These are phyloP conservation scores for Globisporangium radiosum DNA, from an alignment of 352 stramenopile species.

Conservation along the genomic window DNA sequence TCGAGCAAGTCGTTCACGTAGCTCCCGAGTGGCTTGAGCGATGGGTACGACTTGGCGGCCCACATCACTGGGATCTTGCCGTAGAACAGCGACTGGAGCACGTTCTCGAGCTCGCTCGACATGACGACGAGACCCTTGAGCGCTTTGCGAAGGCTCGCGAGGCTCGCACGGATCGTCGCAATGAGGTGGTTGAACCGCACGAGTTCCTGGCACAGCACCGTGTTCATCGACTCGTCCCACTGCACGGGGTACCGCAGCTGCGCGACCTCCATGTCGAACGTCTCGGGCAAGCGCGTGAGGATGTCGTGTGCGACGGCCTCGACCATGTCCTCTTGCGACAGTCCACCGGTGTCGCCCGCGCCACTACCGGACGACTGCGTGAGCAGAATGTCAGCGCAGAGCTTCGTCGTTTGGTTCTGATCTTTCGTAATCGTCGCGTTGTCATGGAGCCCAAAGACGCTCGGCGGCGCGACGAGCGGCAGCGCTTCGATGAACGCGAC, in stretches of 20 bases:
- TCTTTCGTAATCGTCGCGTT: slow-evolving; percentile 94
- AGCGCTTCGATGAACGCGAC: slow-evolving; percentile 83
- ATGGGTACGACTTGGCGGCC: slow-evolving; percentile 89
- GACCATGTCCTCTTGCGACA: slow-evolving; percentile 89
- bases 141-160: slow-evolving; percentile 85
- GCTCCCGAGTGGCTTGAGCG: slow-evolving; percentile 87
- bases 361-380: slow-evolving; percentile 74
- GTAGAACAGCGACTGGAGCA: slow-evolving; percentile 89
- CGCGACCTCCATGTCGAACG: slow-evolving; percentile 91
- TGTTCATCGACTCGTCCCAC: slow-evolving; percentile 94
- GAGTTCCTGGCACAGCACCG: slow-evolving; percentile 91
- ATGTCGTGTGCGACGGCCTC: slow-evolving; percentile 85
- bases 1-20: slow-evolving; percentile 91
- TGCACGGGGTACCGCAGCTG: slow-evolving; percentile 89
- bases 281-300: slow-evolving; percentile 71
- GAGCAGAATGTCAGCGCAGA: slow-evolving; percentile 91
- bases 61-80: slow-evolving; percentile 90
- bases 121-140: slow-evolving; percentile 93
- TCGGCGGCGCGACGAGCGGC: slow-evolving; percentile 81
- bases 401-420: slow-evolving; percentile 90
- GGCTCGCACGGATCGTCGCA: slow-evolving; percentile 77
- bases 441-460: slow-evolving; percentile 91
- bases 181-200: slow-evolving; percentile 92
- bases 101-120: slow-evolving; percentile 90
- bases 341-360: slow-evolving; percentile 43